A percentile compares a stretch with the other conserved stretches of the same genome.
These are phyloP conservation scores for Halophytophthora batemanensis DNA, from an alignment of 352 stramenopile species.

Conservation along the genomic window DNA sequence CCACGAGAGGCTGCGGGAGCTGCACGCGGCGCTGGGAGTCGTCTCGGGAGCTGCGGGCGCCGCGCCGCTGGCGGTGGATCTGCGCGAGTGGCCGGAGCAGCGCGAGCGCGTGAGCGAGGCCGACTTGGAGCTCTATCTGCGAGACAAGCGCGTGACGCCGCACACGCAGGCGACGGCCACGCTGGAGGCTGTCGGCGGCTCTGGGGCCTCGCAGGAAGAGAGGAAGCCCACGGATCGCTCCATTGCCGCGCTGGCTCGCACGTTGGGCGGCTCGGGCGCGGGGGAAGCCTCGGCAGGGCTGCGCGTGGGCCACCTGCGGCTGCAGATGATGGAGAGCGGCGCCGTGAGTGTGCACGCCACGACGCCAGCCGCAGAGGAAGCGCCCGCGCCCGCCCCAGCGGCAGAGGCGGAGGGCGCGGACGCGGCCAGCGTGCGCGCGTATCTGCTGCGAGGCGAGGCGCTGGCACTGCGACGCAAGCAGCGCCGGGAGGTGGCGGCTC, in stretches of 20 bases:
- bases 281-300: slow-evolving; percentile 1
- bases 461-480: slow-evolving; percentile 62
- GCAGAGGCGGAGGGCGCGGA: too few relatives aligned
- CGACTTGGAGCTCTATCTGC: slow-evolving; percentile 73
- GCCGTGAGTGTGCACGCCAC: slow-evolving; percentile 1
- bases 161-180: slow-evolving; percentile 27
- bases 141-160: slow-evolving; percentile 46
- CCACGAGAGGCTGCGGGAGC: slow-evolving; percentile 42
- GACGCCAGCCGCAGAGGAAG: neutral
- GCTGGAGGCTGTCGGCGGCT: neutral
- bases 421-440: slow-evolving; percentile 40
- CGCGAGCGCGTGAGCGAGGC: slow-evolving; percentile 73
- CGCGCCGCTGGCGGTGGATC: slow-evolving; percentile 42
- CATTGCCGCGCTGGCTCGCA: slow-evolving; percentile 29
- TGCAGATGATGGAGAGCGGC: slow-evolving; percentile 16
- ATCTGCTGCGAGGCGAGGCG: slow-evolving; percentile 68
- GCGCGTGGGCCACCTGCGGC: slow-evolving; percentile 23
- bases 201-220: slow-evolving; percentile 4
- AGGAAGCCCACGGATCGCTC: slow-evolving; percentile 27
- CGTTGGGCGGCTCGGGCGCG: slow-evolving; percentile 15
- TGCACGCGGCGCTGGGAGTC: slow-evolving; percentile 38
- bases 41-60: slow-evolving; percentile 1
- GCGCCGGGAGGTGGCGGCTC: slow-evolving; percentile 60
- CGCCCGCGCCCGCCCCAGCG: too few relatives aligned
- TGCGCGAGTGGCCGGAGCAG: slow-evolving; percentile 88